phyloP scores from a whole-genome alignment of 2,329 filamentous ascomycete genomes.

The Colletotrichum ledebouriae region DNA sequence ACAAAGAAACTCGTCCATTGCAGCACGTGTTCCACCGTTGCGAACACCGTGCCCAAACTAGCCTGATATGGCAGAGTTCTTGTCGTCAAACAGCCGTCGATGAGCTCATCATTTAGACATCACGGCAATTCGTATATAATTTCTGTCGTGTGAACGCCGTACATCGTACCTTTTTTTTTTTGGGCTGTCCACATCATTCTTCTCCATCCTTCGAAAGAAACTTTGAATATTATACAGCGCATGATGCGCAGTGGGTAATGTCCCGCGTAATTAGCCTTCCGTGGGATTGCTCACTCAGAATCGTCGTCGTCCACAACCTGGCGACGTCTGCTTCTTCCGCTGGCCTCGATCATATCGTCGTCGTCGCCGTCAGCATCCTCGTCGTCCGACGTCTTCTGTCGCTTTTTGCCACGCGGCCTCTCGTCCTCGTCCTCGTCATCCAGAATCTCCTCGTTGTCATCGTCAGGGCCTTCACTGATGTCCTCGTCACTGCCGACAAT shows the following conservation, averaged over 20 bases:
- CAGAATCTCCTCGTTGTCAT: constrained; percentile 70
- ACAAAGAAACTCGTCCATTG: constrained; percentile 21
- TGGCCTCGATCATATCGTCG: constrained; percentile 58
- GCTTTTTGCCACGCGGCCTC: constrained; percentile 62
- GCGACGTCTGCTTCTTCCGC: constrained; percentile 65
- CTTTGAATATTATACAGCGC: constrained; percentile 28
- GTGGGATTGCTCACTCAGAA: constrained; percentile 54
- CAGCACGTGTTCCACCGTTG: constrained; percentile 35
- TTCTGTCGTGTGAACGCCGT: neutral
- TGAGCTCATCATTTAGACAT: constrained; percentile 7
- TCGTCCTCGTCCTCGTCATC: constrained; percentile 66
- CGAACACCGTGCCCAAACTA: constrained; percentile 14
- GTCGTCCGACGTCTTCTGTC: constrained; percentile 63
- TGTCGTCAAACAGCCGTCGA: constrained; percentile 2
- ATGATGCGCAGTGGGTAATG: neutral
- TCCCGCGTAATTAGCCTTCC: neutral
- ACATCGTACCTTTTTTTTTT: neutral
- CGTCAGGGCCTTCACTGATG: constrained; percentile 69
- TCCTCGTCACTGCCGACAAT: constrained; percentile 81
- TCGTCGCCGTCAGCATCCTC: constrained; percentile 63
- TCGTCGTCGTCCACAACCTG: constrained; percentile 73
- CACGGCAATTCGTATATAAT: constrained; percentile 3
- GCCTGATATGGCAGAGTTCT: neutral
- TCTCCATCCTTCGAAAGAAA: constrained; percentile 12
- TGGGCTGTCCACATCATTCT: neutral